A percentile compares a stretch with the other conserved stretches of the same genome.
Conservation (phyloP, 768 basidiomycete species). For the Mycena rebaudengoi region DNA sequence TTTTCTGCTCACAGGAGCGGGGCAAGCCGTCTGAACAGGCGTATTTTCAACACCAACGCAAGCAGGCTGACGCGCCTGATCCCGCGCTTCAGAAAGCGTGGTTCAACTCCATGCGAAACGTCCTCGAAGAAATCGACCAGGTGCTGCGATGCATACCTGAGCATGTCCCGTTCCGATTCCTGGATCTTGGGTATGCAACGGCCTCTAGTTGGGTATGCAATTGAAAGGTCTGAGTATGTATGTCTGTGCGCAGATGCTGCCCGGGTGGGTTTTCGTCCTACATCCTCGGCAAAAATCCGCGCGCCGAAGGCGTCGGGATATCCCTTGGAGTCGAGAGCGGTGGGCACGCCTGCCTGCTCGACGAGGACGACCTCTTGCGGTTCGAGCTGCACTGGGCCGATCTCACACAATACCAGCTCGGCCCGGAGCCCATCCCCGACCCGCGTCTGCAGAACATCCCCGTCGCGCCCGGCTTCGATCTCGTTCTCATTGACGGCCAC, state of each 20-base stretch:
- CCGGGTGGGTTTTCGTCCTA: constrained; percentile 42
- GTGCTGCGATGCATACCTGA: constrained; percentile 23
- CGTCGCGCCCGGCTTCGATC: constrained; percentile 29
- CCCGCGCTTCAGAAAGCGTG: constrained; percentile 24
- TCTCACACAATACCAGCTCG: constrained; percentile 40
- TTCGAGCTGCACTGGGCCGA: constrained; percentile 35
- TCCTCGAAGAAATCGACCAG: constrained; percentile 35
- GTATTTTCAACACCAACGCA: constrained; percentile 22
- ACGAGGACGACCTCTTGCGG: constrained; percentile 26
- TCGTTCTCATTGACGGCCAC: constrained; percentile 45
- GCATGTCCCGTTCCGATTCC: constrained; percentile 27
- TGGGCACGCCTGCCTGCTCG: constrained; percentile 34
- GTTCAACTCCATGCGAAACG: constrained; percentile 31
- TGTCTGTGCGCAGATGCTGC: constrained; percentile 31
- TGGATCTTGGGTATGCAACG: constrained; percentile 36
- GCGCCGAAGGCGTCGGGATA: constrained; percentile 32
- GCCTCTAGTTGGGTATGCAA: background rate
- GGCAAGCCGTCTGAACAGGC: constrained; percentile 14
- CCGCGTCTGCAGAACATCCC: constrained; percentile 24
- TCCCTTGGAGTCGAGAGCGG: constrained; percentile 35
- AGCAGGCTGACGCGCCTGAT: constrained; percentile 26
- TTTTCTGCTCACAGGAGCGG: background rate
- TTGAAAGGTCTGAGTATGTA: background rate
- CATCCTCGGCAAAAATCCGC: constrained; percentile 34
- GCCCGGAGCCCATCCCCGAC: constrained; percentile 33